These are phyloP conservation scores for Mycocentrospora acerina DNA, from an alignment of 2,329 filamentous ascomycete species.

Conservation along the genomic window DNA sequence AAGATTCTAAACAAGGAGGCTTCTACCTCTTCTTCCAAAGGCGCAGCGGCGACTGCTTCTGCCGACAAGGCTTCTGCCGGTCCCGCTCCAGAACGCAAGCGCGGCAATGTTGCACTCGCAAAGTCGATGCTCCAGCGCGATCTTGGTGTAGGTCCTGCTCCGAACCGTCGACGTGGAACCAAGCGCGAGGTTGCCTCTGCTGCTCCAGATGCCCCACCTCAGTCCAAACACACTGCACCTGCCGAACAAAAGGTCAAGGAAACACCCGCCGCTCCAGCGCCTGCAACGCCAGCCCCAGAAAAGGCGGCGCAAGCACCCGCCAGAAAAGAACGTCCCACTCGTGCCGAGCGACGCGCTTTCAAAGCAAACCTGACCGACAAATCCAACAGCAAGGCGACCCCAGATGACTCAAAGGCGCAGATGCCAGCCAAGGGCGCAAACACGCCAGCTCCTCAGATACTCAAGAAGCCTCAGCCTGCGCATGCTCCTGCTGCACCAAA, in stretches of 20 bases:
- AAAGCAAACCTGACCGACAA: slow-evolving; percentile 41
- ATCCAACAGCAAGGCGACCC: slow-evolving; percentile 25
- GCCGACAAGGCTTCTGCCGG: slow-evolving; percentile 43
- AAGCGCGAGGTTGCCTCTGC: slow-evolving; percentile 37
- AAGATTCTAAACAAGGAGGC: slow-evolving; percentile 58
- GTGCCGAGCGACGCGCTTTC: slow-evolving; percentile 41
- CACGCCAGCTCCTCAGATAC: slow-evolving; percentile 37
- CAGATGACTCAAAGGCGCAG: slow-evolving; percentile 27
- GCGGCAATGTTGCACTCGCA: slow-evolving; percentile 55
- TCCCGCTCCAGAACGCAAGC: slow-evolving; percentile 51
- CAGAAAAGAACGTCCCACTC: slow-evolving; percentile 43
- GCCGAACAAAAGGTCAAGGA: slow-evolving; percentile 35
- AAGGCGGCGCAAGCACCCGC: slow-evolving; percentile 29
- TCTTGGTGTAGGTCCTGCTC: slow-evolving; percentile 53
- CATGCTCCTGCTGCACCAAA: slow-evolving; percentile 30
- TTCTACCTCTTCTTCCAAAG: slow-evolving; percentile 32
- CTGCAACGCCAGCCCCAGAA: slow-evolving; percentile 20
- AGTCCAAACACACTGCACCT: slow-evolving; percentile 28
- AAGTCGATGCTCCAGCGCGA: slow-evolving; percentile 64
- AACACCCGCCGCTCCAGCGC: slow-evolving; percentile 11
- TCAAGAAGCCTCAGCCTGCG: slow-evolving; percentile 41
- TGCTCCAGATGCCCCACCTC: slow-evolving; percentile 19
- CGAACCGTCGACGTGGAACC: slow-evolving; percentile 45
- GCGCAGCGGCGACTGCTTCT: slow-evolving; percentile 23
- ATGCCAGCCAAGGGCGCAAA: slow-evolving; percentile 21